Conservation (phyloP, 768 basidiomycete species). For the Clitopilus hobsonii region DNA sequence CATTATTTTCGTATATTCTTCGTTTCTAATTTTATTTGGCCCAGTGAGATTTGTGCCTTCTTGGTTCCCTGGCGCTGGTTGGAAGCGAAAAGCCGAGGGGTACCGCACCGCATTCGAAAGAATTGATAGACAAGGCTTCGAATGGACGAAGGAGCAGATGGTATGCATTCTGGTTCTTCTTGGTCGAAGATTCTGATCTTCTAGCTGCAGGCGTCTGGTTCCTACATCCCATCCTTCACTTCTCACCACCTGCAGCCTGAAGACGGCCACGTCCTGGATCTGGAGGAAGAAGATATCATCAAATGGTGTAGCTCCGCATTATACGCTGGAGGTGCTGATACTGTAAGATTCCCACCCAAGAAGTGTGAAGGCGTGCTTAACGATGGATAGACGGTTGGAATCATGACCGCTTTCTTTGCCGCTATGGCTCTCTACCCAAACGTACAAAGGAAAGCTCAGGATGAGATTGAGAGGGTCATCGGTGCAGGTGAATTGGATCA, state of each 20-base stretch:
- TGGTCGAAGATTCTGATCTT: background rate
- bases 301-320: constrained; percentile 47
- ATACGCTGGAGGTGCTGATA: constrained; percentile 43
- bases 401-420: constrained; percentile 39
- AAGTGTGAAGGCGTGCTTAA: background rate
- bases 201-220: constrained; percentile 21
- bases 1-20: background rate
- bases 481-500: constrained; percentile 25
- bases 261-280: constrained; percentile 13
- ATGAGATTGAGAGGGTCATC: constrained; percentile 35
- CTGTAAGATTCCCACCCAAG: constrained; percentile 22
- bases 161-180: constrained; percentile 15
- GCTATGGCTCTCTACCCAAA: constrained; percentile 44
- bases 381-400: constrained; percentile 39
- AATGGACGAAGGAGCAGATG: constrained; percentile 43
- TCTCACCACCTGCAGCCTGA: constrained; percentile 29
- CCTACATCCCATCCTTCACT: constrained; percentile 37
- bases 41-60: constrained; percentile 44
- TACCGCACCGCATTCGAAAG: constrained; percentile 32
- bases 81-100: constrained; percentile 38
- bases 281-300: constrained; percentile 38
- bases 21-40: constrained; percentile 6
- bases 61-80: constrained; percentile 43
- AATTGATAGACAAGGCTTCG: constrained; percentile 32
- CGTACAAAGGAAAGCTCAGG: constrained; percentile 32